Evolutionary conservation across 768 basidiomycete genomes (phyloP).

Genomic region (Fistulinella prunicolor): DNA sequence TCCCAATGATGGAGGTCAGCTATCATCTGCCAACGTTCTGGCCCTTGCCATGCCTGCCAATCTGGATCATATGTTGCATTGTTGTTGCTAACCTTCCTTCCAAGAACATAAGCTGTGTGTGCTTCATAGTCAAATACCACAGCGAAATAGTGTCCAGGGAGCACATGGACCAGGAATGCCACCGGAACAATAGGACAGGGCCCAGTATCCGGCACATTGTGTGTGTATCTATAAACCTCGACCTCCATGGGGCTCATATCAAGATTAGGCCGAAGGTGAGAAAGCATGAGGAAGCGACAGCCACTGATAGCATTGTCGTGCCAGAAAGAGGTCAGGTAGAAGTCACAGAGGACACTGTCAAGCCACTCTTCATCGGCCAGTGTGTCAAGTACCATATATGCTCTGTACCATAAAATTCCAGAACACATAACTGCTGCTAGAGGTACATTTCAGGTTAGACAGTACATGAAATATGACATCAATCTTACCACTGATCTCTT

Average conservation of each 20-base stretch:
- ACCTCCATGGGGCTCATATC: not conserved
- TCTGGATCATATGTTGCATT: not conserved
- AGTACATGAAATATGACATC: not conserved
- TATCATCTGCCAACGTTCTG: not conserved
- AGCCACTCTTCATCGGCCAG: not conserved
- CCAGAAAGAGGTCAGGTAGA: constrained; percentile 4
- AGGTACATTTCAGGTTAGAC: not conserved
- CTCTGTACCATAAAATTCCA: constrained; percentile 1
- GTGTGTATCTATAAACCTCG: not conserved
- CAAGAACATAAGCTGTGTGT: not conserved
- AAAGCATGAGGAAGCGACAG: not conserved
- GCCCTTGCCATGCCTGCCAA: constrained; percentile 2
- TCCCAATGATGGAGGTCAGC: constrained; percentile 2
- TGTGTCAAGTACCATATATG: not conserved
- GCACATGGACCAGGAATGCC: not conserved
- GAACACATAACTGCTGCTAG: constrained; percentile 1
- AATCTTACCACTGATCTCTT: not conserved
- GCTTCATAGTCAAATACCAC: not conserved
- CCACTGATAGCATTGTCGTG: not conserved
- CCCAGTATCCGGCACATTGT: not conserved
- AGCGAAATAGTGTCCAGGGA: not conserved
- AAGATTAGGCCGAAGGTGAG: not conserved
- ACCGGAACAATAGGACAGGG: not conserved
- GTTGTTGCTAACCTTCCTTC: not conserved
- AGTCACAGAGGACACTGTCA: constrained; percentile 1